Percentiles rank a stretch among this genome's conserved stretches.
These are phyloP conservation scores for Apophysomyces ossiformis DNA, from an alignment of 371 early-diverging fungal species.

Conservation along the genomic window DNA sequence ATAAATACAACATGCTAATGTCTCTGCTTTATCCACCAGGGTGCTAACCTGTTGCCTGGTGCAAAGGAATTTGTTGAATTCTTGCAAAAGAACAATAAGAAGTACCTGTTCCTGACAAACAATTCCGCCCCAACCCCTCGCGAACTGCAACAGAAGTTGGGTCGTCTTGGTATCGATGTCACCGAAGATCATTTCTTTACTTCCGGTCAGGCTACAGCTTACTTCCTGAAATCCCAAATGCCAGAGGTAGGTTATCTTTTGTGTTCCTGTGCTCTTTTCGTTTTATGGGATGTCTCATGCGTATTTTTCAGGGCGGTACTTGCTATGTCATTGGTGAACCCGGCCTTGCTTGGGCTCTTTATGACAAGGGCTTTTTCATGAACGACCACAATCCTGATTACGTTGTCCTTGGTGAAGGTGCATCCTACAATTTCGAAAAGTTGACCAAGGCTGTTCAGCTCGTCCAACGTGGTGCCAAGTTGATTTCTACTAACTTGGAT, in stretches of 20 bases:
- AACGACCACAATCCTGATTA: constrained; percentile 68
- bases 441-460: constrained; percentile 66
- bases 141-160: constrained; percentile 65
- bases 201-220: constrained; percentile 67
- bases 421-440: constrained; percentile 65
- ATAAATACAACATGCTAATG: not conserved
- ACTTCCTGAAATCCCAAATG: constrained; percentile 65
- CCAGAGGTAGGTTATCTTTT: constrained; percentile 38
- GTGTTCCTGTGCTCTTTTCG: not conserved
- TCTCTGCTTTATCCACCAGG: constrained; percentile 33
- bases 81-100: constrained; percentile 61
- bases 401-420: constrained; percentile 70
- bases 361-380: constrained; percentile 72
- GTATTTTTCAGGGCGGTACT: constrained; percentile 48
- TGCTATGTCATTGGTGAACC: constrained; percentile 70
- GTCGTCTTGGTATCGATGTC: constrained; percentile 65
- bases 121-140: constrained; percentile 73
- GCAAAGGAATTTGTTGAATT: constrained; percentile 73
- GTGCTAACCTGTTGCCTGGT: constrained; percentile 58
- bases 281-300: not conserved
- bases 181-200: constrained; percentile 69
- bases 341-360: constrained; percentile 68
- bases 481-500: constrained; percentile 74
- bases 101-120: constrained; percentile 73
- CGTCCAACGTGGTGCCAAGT: constrained; percentile 61